Evolutionary conservation across 495 filamentous ascomycete genomes (phyloP), one percentile per base, ranked within the genome.

Genomic region (Aspergillus wentii): DNA sequence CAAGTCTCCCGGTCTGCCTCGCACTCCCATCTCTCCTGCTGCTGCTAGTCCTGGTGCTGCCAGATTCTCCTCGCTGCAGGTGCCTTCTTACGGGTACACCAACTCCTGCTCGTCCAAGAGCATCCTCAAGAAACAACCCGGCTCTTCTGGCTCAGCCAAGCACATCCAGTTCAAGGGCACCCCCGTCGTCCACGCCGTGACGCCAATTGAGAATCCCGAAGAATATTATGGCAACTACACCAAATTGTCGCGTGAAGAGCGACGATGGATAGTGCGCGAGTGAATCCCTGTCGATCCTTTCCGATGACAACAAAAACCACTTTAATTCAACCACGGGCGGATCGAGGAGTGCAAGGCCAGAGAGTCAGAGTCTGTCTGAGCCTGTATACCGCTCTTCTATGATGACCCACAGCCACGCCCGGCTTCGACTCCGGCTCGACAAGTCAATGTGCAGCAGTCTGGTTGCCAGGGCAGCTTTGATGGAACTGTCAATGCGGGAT

Each of bases 141-240:
- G 33, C 35, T 4, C 46, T 18, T 7, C 33, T 17, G 47, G 38
- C 11, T 38, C 46, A 26, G 36, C 46, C n/a, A 76, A 71, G 48
- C 59, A 55, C 40, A 66, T 75, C 19, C 57, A 71, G 26, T 75
- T 76, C 51, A 46, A 67, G 17, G 59, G 56, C 19, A 63, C 65
- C 5, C 71, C 73, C 5, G 69, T 63, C 17, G 62, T 76, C 17
- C 54, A 74, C 49, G 74, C 68, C 30, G 64, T 76, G 41, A 74
- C 68, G 4, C 71, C 71, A 0, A 71, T 76, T 48, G 67, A 69
- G 50, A 67, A 68, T 14, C 61, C 65, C 16, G 70, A 74, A 15
- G 72, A 76, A 34, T 76, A 74, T 46, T 72, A 76, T 31, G 72
- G 72, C 38, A 62, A 51, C 17, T 68, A 75, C 44, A 62, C 56